Evolutionary conservation across 345 rosid genomes (phyloP), one percentile per base, ranked within the genome.

Genomic region (Citropsis articulata): DNA sequence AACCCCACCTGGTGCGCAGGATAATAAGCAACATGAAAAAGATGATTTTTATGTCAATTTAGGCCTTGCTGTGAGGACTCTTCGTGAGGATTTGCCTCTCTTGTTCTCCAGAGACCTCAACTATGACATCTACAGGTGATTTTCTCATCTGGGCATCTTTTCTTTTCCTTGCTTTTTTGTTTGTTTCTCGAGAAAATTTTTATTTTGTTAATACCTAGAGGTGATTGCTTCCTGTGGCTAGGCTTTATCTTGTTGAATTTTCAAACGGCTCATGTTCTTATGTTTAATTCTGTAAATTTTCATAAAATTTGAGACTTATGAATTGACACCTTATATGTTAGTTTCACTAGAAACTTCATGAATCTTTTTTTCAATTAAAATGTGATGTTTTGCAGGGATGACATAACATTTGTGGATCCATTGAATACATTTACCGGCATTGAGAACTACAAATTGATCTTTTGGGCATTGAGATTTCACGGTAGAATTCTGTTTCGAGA

Each of bases 401-500:
- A 95, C 81, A 86, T 95, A 79, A 91, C 98, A 25, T 86, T 93
- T 78, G 35, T 77, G 45, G 98, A 95, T 85, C 97, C 95, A 24
- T 70, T 91, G 87, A 93, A 95, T 83, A 89, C 89, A 5, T 90
- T 95, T 76, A 73, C 89, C n/a, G 98, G 98, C 50, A 91, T 93
- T 66, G 93, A 90, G 12, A 93, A 89, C 72, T 95, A 95, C 83
- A 95, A 90, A 73, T 61, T 88, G 84, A 88, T 95, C 81, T 95
- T 95, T 81, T 93, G 98, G 98, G 94, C 98, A 24, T 81, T 91
- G 75, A 89, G 93, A 67, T 91, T 95, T 83, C 97, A 95, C 77
- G 98, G 98, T n/a, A 93, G 85, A 81, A 85, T 95, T 55, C 81
- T 95, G 53, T 91, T 94, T 76, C 90, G 89, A 19, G 97, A 95